These are phyloP conservation scores for Talaromyces sp. DNA, from an alignment of 2,329 filamentous ascomycete species.

Conservation along the genomic window DNA sequence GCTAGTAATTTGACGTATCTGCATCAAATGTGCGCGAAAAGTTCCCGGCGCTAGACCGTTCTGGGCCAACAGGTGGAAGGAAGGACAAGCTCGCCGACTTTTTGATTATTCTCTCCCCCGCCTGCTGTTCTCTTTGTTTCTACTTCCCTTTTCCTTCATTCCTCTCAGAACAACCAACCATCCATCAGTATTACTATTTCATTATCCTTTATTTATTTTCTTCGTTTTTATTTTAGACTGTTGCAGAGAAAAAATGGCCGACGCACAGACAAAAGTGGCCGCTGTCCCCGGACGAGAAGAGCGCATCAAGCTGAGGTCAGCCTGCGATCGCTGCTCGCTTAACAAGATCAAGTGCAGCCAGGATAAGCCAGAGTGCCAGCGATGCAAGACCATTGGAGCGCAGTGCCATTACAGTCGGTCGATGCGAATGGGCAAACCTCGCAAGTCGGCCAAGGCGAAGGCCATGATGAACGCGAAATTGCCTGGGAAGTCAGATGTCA, in stretches of 20 bases:
- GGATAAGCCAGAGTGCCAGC: slow-evolving; percentile 18
- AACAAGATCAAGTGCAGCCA: slow-evolving; percentile 21
- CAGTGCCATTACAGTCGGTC: slow-evolving; percentile 20
- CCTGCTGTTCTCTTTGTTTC: background rate
- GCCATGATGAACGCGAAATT: slow-evolving; percentile 17
- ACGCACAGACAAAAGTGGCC: slow-evolving; percentile 4
- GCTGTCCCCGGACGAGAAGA: slow-evolving; percentile 9
- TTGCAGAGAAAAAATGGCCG: slow-evolving; percentile 2
- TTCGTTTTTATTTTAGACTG: background rate
- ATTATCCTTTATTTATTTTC: background rate
- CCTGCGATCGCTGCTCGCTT: slow-evolving; percentile 18
- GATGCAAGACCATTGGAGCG: slow-evolving; percentile 17
- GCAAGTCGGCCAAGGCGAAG: slow-evolving; percentile 17
- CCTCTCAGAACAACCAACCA: background rate
- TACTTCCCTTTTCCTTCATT: background rate
- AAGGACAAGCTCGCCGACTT: background rate
- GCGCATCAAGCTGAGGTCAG: slow-evolving; percentile 18
- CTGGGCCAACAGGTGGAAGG: background rate
- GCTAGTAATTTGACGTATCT: background rate
- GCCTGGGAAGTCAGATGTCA: slow-evolving; percentile 1
- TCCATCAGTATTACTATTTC: background rate
- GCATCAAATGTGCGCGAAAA: background rate
- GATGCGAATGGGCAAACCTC: slow-evolving; percentile 19
- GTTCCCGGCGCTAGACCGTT: background rate
- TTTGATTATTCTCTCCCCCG: background rate